Base-by-base conservation (phyloP, 2,329 filamentous ascomycete species). In the Mariannaea elegans region DNA sequence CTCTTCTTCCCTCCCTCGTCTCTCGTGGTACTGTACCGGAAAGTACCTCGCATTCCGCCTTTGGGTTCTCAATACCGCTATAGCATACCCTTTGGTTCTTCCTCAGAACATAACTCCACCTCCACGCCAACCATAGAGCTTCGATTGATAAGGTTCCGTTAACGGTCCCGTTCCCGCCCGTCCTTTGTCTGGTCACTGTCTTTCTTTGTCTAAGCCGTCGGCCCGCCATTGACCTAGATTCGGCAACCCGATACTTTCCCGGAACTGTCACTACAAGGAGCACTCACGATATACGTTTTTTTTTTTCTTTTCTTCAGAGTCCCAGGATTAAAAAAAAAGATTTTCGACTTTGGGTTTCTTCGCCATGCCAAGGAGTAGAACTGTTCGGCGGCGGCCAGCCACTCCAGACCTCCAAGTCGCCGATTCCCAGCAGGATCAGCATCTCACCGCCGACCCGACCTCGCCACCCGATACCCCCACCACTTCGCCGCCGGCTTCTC, bases 391-490 rank as follows among this genome's bases (percentile, higher is more conserved):
- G 70, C 77, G 76, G 64, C 77, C 78, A 55, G 72, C 77, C 38
- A 80, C 79, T 61, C 79, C 80, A 53, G 77, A 78, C 59, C 74
- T 81, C 65, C 76, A 76, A 63, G 64, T 74, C 56, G 67, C 63
- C 56, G 71, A 67, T 59, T 69, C 73, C 29, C 47, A 56, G 19
- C 58, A 70, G 57, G 72, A 75, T 32, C 66, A 69, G 52, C 62
- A 63, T 56, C 68, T 67, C 66, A 68, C 71, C 71, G 70, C 72
- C 65, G 75, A 77, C 56, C 80, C 79, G 52, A 78, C 80, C 56
- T 83, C 81, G 67, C 81, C 81, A 63, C 81, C 81, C 38, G 78
- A 80, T 48, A 82, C 80, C 38, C 81, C 81, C 50, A 80, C 78
- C 38, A 73, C 75, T 32, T 75, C 75, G 54, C 75, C 76, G 56